phyloP scores from a whole-genome alignment of 371 early-diverging fungal species.

The Mucor lusitanicus region DNA sequence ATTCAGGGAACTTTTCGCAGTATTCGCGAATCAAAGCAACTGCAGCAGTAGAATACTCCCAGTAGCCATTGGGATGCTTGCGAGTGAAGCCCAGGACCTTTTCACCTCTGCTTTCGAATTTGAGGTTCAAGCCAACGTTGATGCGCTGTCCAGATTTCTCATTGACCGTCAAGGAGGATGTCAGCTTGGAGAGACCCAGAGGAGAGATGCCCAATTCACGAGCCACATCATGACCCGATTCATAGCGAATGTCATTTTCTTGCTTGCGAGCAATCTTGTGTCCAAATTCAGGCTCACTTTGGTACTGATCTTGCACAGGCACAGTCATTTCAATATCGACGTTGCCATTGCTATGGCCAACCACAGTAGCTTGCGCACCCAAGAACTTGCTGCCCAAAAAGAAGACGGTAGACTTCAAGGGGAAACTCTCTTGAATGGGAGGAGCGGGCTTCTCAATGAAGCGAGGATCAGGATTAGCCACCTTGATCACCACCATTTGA shows the following conservation, averaged over 20 bases:
- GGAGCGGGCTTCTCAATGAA: slow-evolving; percentile 60
- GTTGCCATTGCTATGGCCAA: slow-evolving; percentile 51
- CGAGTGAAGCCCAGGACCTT: slow-evolving; percentile 88
- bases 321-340: slow-evolving; percentile 57
- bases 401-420: slow-evolving; percentile 66
- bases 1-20: slow-evolving; percentile 69
- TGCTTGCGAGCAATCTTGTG: slow-evolving; percentile 51
- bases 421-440: slow-evolving; percentile 66
- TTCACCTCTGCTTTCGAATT: slow-evolving; percentile 83
- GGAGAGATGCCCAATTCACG: slow-evolving; percentile 62
- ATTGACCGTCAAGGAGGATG: slow-evolving; percentile 75
- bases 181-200: slow-evolving; percentile 77
- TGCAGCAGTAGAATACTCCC: slow-evolving; percentile 87
- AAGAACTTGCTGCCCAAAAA: slow-evolving; percentile 68
- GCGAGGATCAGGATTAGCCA: slow-evolving; percentile 73
- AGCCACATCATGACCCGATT: slow-evolving; percentile 67
- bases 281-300: slow-evolving; percentile 60
- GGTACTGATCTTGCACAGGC: slow-evolving; percentile 27
- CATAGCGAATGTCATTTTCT: slow-evolving; percentile 49
- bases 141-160: slow-evolving; percentile 59
- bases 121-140: slow-evolving; percentile 86
- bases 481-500: slow-evolving; percentile 67
- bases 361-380: slow-evolving; percentile 77
- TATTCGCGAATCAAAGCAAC: slow-evolving; percentile 74
- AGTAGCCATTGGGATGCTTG: slow-evolving; percentile 68